Evolutionary conservation across 208 protist species (phyloP).

Genomic region (Trichomonas tenax): DNA sequence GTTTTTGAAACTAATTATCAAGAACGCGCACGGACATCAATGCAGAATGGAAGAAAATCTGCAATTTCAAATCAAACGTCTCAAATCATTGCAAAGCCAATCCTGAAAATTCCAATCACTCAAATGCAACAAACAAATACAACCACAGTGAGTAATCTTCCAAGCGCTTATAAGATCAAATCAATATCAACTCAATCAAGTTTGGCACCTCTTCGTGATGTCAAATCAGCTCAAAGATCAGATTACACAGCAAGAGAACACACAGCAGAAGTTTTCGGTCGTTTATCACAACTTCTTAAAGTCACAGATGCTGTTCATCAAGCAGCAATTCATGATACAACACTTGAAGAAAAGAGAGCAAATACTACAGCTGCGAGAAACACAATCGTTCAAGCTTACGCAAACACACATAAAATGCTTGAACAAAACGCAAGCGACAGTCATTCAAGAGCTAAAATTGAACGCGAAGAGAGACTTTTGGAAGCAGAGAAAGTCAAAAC

Average conservation of each 20-base stretch:
- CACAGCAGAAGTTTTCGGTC: background rate
- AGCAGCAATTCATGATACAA: background rate
- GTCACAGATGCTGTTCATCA: background rate
- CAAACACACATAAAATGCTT: background rate
- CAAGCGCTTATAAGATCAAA: background rate
- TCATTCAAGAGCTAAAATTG: background rate
- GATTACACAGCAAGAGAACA: background rate
- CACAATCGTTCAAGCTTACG: background rate
- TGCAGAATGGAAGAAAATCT: background rate
- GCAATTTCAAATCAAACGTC: background rate
- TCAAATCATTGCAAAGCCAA: background rate
- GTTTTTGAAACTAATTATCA: too few relatives aligned
- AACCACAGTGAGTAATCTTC: too few relatives aligned
- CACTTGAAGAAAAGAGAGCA: background rate
- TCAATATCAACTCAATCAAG: background rate
- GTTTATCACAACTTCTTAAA: background rate
- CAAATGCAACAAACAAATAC: background rate
- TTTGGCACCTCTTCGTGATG: background rate
- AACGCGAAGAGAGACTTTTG: background rate
- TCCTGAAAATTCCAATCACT: background rate
- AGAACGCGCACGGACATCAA: too few relatives aligned
- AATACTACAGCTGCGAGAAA: background rate
- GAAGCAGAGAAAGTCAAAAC: background rate
- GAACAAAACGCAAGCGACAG: background rate
- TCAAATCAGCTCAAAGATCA: background rate